A percentile compares a stretch with the other conserved stretches of the same genome.
These are phyloP conservation scores for Dioscorea dumetorum DNA, from an alignment of 106 monocot genomes.

Conservation along the genomic window DNA sequence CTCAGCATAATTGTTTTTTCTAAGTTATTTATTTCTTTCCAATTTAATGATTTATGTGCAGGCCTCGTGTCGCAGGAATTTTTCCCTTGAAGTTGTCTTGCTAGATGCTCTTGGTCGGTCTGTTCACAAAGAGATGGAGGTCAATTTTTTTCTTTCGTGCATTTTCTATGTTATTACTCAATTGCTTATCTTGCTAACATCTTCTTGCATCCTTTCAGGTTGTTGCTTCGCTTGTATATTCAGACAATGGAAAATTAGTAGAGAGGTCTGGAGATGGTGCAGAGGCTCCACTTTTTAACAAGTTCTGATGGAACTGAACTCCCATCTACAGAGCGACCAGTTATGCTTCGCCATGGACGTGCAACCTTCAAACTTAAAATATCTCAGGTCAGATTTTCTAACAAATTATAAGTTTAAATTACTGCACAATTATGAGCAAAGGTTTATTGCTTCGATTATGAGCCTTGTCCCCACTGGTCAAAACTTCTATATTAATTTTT, in stretches of 20 bases:
- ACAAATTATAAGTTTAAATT: background rate
- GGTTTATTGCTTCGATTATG: too few relatives aligned
- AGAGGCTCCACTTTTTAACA: conserved; percentile 57
- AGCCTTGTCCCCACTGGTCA: too few relatives aligned
- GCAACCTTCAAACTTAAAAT: conserved; percentile 80
- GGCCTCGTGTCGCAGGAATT: conserved; percentile 82
- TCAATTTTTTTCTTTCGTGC: conserved; percentile 7
- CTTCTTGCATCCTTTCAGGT: conserved; percentile 41
- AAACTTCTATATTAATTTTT: too few relatives aligned
- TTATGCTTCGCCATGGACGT: conserved; percentile 64
- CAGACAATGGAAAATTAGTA: conserved; percentile 59
- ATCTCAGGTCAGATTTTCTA: conserved; percentile 51
- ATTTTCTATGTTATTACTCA: too few relatives aligned
- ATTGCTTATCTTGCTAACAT: background rate
- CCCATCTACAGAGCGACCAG: conserved; percentile 45
- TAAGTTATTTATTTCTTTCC: background rate
- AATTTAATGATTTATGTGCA: conserved; percentile 23
- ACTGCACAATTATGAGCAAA: background rate
- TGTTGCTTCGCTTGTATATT: conserved; percentile 79
- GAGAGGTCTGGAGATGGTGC: conserved; percentile 52
- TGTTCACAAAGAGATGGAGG: conserved; percentile 73
- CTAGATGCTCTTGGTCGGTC: conserved; percentile 51
- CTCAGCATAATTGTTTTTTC: too few relatives aligned
- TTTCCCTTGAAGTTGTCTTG: conserved; percentile 69
- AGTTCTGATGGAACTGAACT: conserved; percentile 75